A percentile compares a stretch with the other conserved stretches of the same genome.
Conservation (phyloP, 805 yeast genomes). For the Blastobotrys terrestris region DNA sequence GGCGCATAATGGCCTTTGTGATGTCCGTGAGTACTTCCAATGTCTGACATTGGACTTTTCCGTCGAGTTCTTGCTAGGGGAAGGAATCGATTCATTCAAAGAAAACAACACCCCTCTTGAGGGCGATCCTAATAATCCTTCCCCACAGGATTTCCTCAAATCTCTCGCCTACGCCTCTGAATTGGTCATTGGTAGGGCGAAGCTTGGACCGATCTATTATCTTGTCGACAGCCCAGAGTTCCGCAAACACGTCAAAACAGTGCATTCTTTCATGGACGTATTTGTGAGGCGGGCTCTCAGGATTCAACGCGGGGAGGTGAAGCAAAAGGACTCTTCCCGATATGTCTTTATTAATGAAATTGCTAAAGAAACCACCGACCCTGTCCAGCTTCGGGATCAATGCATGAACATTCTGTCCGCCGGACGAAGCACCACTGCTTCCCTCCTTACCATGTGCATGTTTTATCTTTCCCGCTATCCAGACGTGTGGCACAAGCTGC, state of each 20-base stretch:
- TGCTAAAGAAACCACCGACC: slow-evolving; percentile 42
- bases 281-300: slow-evolving; percentile 37
- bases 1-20: slow-evolving; percentile 8
- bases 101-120: slow-evolving; percentile 5
- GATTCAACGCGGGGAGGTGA: slow-evolving; percentile 4
- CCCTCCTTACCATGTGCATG: slow-evolving; percentile 38
- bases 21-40: slow-evolving; percentile 26
- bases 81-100: slow-evolving; percentile 18
- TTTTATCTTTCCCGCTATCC: slow-evolving; percentile 40
- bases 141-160: slow-evolving; percentile 9
- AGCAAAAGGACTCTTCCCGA: neutral
- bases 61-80: slow-evolving; percentile 25
- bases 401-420: slow-evolving; percentile 43
- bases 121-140: slow-evolving; percentile 7
- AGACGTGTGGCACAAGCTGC: slow-evolving; percentile 32
- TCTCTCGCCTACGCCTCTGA: slow-evolving; percentile 13
- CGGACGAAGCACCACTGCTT: slow-evolving; percentile 48
- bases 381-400: slow-evolving; percentile 40
- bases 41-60: slow-evolving; percentile 31
- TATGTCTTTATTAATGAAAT: slow-evolving; percentile 42
- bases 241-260: slow-evolving; percentile 26
- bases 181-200: slow-evolving; percentile 4
- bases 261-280: slow-evolving; percentile 34
- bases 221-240: slow-evolving; percentile 25
- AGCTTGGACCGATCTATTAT: slow-evolving; percentile 22